Base-by-base conservation (phyloP, 1,139 yeast genomes). In the Candida labiduridarum region DNA sequence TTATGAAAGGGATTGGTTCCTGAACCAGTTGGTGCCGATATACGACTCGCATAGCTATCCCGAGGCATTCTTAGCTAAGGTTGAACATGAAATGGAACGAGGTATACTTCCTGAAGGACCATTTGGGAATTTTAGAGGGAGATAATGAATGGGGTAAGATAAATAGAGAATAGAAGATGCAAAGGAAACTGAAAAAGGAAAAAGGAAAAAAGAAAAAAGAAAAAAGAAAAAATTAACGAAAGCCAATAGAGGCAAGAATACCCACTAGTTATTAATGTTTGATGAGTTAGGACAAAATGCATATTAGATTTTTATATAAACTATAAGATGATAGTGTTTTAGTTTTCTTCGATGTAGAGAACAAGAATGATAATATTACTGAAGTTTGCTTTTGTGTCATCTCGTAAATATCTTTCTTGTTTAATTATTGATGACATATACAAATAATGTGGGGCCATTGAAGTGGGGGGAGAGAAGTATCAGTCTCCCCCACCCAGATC, bases 11-110 rank as follows among this genome's bases (percentile, higher is more conserved):
- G 50, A 49, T 36, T 46, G 31, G 8, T 44, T 46, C 6, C 50
- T 43, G 4, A 52, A 48, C 2, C 48, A 53, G 25, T 58, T 69
- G 49, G 54, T 52, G 15, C 69, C 75, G 4, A 62, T 70, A 2
- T 72, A 61, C 52, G 78, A 73, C 51, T 55, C 51, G 6, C 53
- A 47, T 3, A 63, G 64, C 16, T 73, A 72, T 47, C 76, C 77
- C 0, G 41, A 18, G 2, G 60, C 54, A 41, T 63, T 67, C 40
- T 43, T 57, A 8, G 38, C 25, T 10, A 25, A 25, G n/a, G 52
- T 41, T 12, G 11, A 30, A 27, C 50, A 52, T 41, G 58, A 59
- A 34, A 54, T 57, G 6, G 45, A 48, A 1, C 33, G 45, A 19
- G 58, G 53, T 0, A 31, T 44, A 8, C 43, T 10, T 7, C 65